Conservation (phyloP, 2,329 filamentous ascomycete species). For the Fusarium sambucinum region DNA sequence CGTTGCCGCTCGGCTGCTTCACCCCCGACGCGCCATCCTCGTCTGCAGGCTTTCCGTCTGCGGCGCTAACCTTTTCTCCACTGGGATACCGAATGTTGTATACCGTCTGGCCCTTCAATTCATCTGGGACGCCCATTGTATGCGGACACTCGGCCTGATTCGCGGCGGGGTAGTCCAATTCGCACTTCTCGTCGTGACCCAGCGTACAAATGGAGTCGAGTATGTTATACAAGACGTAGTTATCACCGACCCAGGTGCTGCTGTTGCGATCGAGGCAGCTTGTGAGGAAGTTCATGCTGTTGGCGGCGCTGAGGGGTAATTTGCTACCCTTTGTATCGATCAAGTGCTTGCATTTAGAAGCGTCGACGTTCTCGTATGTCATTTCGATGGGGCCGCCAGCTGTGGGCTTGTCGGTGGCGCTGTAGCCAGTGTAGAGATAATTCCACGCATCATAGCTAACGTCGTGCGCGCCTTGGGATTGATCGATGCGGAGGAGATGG, state of each 20-base stretch:
- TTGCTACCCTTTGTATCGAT: constrained; percentile 57
- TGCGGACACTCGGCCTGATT: constrained; percentile 62
- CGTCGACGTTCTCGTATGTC: constrained; percentile 59
- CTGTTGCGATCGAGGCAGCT: constrained; percentile 56
- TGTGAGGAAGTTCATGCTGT: constrained; percentile 66
- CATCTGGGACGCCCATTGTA: constrained; percentile 54
- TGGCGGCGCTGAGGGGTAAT: constrained; percentile 61
- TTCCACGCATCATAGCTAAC: constrained; percentile 73
- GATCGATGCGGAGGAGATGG: constrained; percentile 70
- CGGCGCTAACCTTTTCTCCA: constrained; percentile 57
- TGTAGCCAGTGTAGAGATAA: constrained; percentile 64
- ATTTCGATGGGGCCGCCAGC: constrained; percentile 63
- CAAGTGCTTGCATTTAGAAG: constrained; percentile 61
- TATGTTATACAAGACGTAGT: constrained; percentile 65
- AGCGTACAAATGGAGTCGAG: constrained; percentile 61
- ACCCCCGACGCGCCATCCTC: constrained; percentile 17
- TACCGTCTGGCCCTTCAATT: constrained; percentile 56
- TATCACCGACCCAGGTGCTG: constrained; percentile 61
- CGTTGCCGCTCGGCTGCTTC: constrained; percentile 10
- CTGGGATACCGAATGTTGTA: constrained; percentile 62
- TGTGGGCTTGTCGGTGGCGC: constrained; percentile 59
- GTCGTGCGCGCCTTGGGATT: constrained; percentile 68
- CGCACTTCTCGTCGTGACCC: constrained; percentile 61
- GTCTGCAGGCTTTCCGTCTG: constrained; percentile 32
- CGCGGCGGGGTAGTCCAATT: constrained; percentile 56